Evolutionary conservation across 2,329 filamentous ascomycete species (phyloP).

Genomic region (Trichophyton mentagrophytes): DNA sequence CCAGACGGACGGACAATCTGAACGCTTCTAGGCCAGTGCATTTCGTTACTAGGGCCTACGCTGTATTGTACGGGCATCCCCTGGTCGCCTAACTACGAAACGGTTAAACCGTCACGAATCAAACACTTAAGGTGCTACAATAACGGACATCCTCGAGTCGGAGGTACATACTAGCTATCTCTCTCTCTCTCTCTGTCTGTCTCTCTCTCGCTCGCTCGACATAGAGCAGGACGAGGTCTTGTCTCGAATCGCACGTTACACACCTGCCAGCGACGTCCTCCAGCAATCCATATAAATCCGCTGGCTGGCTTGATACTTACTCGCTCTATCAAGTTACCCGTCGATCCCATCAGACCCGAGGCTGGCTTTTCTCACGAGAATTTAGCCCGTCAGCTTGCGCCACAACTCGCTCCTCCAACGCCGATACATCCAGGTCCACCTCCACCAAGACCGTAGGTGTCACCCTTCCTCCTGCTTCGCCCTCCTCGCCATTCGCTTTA

Average conservation of each 20-base stretch:
- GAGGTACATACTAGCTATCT: no score
- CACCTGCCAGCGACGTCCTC: not conserved
- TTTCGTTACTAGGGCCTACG: not conserved
- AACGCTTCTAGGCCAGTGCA: not conserved
- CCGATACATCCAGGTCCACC: conserved; percentile 4
- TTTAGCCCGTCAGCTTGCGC: conserved; percentile 7
- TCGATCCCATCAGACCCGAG: conserved; percentile 1
- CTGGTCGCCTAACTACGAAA: conserved; percentile 1
- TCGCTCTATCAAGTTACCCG: not conserved
- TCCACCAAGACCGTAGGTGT: not conserved
- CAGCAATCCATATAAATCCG: not conserved
- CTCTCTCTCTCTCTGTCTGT: not conserved
- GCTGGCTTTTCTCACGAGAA: not conserved
- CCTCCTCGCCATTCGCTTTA: conserved; percentile 2
- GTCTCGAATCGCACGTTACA: not conserved
- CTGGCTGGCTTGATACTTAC: not conserved
- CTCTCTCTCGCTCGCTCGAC: not conserved
- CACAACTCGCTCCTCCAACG: conserved; percentile 3
- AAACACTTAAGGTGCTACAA: not conserved
- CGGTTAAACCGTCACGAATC: not conserved
- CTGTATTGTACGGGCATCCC: not conserved
- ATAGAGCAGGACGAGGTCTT: not conserved
- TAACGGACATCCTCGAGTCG: not conserved
- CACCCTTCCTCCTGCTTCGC: conserved; percentile 3
- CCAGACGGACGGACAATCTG: not conserved